Conservation (phyloP, 2,329 filamentous ascomycete species). For the Cladophialophora exuberans region DNA sequence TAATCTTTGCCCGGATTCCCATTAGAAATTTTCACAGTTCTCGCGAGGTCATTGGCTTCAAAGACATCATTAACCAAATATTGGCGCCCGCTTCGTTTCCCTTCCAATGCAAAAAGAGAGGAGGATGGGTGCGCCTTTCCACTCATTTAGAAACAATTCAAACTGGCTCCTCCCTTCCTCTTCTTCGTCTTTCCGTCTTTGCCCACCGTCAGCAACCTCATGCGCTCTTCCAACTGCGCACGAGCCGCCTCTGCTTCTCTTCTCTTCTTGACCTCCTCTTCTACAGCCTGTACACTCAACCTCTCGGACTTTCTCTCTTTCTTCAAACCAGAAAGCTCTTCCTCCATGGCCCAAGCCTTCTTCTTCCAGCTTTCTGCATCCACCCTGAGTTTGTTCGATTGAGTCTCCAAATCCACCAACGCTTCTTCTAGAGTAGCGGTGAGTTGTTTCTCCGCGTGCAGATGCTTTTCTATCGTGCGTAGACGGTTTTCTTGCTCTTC, state of each 20-base stretch:
- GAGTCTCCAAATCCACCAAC: conserved; percentile 87
- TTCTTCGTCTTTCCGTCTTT: conserved; percentile 70
- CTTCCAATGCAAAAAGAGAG: neutral
- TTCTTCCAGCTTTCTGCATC: conserved; percentile 91
- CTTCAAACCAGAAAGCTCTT: conserved; percentile 57
- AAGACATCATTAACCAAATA: conserved; percentile 5
- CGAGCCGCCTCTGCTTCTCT: conserved; percentile 86
- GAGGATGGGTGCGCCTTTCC: no score
- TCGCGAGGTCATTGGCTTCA: conserved; percentile 3
- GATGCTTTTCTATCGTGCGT: conserved; percentile 92
- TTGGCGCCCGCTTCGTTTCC: neutral
- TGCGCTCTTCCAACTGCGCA: conserved; percentile 88
- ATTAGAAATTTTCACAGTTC: no score
- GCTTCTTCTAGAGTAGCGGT: conserved; percentile 95
- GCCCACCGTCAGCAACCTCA: conserved; percentile 75
- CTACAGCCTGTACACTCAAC: conserved; percentile 80
- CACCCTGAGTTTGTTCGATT: conserved; percentile 86
- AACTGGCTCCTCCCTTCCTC: conserved; percentile 84
- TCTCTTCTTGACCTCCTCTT: conserved; percentile 93
- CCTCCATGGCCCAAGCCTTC: conserved; percentile 76
- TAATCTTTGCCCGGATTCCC: no score
- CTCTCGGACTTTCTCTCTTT: conserved; percentile 63
- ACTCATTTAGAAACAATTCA: conserved; percentile 88
- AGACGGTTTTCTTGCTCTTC: conserved; percentile 96
- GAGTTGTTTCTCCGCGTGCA: conserved; percentile 93